These are phyloP conservation scores for Acanthamoeba royreba DNA, from an alignment of 208 protist species.

Conservation along the genomic window DNA sequence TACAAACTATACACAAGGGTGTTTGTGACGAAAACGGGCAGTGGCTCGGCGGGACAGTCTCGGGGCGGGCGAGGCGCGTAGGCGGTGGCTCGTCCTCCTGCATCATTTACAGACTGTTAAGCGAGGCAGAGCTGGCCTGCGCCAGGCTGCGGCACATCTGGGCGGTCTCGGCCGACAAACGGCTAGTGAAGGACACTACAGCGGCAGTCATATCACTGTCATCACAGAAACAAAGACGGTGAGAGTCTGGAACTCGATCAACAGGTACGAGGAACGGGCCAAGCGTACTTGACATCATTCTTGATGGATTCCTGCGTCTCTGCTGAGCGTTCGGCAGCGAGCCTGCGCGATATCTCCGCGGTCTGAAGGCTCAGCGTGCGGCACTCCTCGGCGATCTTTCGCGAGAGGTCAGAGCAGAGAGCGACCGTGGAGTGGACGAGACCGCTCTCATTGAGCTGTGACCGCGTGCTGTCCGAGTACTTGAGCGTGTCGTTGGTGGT, in stretches of 20 bases:
- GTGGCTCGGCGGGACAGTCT: too few relatives aligned
- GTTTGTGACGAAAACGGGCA: too few relatives aligned
- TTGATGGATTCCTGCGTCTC: not conserved
- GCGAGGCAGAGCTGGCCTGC: too few relatives aligned
- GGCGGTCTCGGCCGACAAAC: not conserved
- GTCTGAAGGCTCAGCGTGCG: not conserved
- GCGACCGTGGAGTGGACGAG: not conserved
- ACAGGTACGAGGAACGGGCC: too few relatives aligned
- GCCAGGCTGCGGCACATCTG: not conserved
- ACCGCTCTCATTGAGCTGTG: not conserved
- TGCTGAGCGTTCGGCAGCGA: not conserved
- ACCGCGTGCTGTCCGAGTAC: not conserved
- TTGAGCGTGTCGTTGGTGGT: not conserved
- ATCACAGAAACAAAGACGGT: not conserved
- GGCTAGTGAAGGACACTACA: not conserved
- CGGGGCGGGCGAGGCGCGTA: too few relatives aligned
- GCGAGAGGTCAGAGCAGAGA: slow-evolving; percentile 4
- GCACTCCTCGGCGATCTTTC: slow-evolving; percentile 21
- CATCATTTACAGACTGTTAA: too few relatives aligned
- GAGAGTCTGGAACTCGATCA: not conserved
- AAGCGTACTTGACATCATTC: not conserved
- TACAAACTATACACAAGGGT: too few relatives aligned
- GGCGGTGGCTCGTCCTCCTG: too few relatives aligned
- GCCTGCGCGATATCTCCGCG: not conserved
- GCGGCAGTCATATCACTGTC: not conserved